Base-by-base conservation (phyloP, 257 asterid genomes). In the Cinchona pubescens region DNA sequence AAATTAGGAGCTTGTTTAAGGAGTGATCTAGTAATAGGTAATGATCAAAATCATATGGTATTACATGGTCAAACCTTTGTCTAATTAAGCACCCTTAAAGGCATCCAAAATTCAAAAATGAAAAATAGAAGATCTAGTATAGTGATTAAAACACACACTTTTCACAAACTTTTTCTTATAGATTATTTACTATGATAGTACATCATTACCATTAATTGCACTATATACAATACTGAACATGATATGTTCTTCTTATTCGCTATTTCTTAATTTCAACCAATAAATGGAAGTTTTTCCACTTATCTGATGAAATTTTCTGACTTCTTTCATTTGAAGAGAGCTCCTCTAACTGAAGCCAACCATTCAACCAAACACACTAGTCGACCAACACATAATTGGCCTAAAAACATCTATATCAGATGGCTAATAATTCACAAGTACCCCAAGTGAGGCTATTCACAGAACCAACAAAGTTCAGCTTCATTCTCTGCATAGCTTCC, bases 401-500 rank as follows among this genome's bases (percentile, higher is more conserved):
- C 59, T 61, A 13, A 29, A 30, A 48, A 73, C 23, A 16, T 37
- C n/a, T n/a, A n/a, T n/a, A n/a, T n/a, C n/a, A n/a, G n/a, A n/a
- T n/a, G n/a, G 16, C 11, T 25, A 29, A 46, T 0, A 10, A 10
- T 29, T 60, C 2, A 59, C 42, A 7, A 34, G 30, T 7, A 27
- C 43, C 42, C 5, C 62, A 48, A 25, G 5, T 19, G 59, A 69
- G 43, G 40, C 32, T 25, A 45, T 32, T 45, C 38, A 69, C 42
- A 46, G 60, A 45, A 67, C 72, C 55, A 67, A 3, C 10, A 0
- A 7, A n/a, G 30, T 74, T 61, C 61, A 32, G 71, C 71, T 45
- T 74, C 78, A 74, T 74, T 27, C 53, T 78, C 62, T 46, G 67
- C 76, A 53, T 72, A 83, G 77, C 77, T 79, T 71, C 81, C 84